These are phyloP conservation scores for Tremellales sp. DNA, from an alignment of 1,284 basidiomycete genomes.

Conservation along the genomic window DNA sequence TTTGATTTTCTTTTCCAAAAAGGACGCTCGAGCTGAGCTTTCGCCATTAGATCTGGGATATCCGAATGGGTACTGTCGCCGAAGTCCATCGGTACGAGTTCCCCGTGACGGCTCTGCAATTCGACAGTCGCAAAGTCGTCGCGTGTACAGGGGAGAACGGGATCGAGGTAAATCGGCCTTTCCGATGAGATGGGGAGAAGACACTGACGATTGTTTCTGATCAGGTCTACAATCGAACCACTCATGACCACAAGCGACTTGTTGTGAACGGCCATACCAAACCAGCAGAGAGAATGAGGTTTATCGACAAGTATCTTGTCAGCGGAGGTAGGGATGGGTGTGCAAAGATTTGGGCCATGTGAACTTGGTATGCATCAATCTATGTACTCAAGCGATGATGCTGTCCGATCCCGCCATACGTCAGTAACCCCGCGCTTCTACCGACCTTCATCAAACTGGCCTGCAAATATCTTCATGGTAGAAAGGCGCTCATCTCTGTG, in stretches of 20 bases:
- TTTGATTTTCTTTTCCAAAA: not conserved
- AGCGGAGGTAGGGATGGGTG: conserved; percentile 83
- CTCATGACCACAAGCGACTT: conserved; percentile 78
- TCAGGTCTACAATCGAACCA: conserved; percentile 93
- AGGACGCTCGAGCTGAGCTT: not conserved
- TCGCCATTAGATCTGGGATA: conserved; percentile 79
- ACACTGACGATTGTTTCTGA: conserved; percentile 1
- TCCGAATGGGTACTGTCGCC: conserved; percentile 80
- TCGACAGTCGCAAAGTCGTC: conserved; percentile 90
- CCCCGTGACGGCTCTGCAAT: conserved; percentile 87
- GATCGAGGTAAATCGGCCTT: conserved; percentile 62
- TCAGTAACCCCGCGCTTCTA: no score
- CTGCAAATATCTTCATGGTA: no score
- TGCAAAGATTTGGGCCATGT: conserved; percentile 95
- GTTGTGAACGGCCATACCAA: conserved; percentile 85
- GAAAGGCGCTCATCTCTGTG: no score
- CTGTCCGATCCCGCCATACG: no score
- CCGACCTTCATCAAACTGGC: no score
- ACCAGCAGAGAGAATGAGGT: conserved; percentile 84
- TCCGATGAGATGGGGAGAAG: not conserved
- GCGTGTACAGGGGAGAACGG: conserved; percentile 92
- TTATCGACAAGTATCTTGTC: conserved; percentile 94
- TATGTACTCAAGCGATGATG: no score
- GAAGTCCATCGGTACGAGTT: conserved; percentile 91
- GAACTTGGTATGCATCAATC: no score